Percentiles rank a stretch among this genome's conserved stretches.
Evolutionary conservation across 2,329 filamentous ascomycete genomes (phyloP).

Genomic region (Plectosphaerella sp.): DNA sequence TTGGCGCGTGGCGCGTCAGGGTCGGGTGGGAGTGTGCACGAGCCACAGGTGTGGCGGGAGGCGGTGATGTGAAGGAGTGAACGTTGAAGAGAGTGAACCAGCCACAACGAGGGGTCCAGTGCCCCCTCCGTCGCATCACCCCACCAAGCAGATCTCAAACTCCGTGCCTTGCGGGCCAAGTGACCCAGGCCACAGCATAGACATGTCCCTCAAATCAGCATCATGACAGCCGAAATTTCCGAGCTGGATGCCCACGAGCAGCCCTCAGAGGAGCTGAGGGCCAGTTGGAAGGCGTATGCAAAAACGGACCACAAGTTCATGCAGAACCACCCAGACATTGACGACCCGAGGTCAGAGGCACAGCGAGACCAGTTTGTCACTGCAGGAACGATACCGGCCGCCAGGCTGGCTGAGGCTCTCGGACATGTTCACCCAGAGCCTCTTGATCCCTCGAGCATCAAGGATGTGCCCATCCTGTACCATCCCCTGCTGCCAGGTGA

Average conservation of each 20-base stretch:
- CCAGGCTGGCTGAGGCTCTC: conserved; percentile 39
- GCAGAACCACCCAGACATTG: conserved; percentile 49
- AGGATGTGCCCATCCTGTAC: conserved; percentile 52
- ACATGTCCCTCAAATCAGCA: not conserved
- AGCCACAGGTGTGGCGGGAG: too few species aligned
- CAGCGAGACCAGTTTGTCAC: conserved; percentile 39
- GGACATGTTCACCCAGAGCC: conserved; percentile 28
- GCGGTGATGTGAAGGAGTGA: too few species aligned
- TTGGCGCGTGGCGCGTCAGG: not conserved
- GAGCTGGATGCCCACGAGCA: conserved; percentile 72
- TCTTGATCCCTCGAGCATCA: conserved; percentile 21
- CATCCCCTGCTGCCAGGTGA: conserved; percentile 66
- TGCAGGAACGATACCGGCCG: conserved; percentile 35
- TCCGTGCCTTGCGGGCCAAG: too few species aligned
- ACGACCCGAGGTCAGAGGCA: conserved; percentile 34
- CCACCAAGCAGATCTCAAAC: too few species aligned
- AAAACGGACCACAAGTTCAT: conserved; percentile 51
- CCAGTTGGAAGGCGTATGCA: conserved; percentile 71
- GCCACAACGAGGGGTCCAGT: not conserved
- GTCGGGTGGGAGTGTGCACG: not conserved
- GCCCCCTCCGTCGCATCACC: too few species aligned
- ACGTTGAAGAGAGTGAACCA: not conserved
- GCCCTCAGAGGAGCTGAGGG: conserved; percentile 65
- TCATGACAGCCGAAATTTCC: conserved; percentile 37
- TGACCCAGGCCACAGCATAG: too few species aligned